These are phyloP conservation scores for Butyriboletus appendiculatus DNA, from an alignment of 1,284 basidiomycete genomes.

Conservation along the genomic window DNA sequence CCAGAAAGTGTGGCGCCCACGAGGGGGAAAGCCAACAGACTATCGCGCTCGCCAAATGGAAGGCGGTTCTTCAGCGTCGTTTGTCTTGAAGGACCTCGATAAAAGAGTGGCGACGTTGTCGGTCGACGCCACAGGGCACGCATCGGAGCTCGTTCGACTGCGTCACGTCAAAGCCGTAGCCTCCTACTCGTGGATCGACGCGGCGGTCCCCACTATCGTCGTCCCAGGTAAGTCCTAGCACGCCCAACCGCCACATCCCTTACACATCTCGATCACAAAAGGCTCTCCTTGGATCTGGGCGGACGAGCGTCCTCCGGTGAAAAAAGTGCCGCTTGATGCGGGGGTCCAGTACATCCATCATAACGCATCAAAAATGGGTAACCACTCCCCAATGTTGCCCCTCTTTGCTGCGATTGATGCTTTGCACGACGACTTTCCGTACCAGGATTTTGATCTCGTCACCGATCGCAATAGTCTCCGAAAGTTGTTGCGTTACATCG, in stretches of 20 bases:
- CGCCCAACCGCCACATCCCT: neutral
- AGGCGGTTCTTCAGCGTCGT: neutral
- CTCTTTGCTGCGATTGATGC: conserved; percentile 38
- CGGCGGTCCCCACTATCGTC: conserved; percentile 30
- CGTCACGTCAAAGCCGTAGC: conserved; percentile 29
- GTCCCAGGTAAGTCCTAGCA: conserved; percentile 29
- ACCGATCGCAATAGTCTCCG: conserved; percentile 40
- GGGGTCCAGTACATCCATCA: conserved; percentile 35
- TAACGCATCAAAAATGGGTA: conserved; percentile 34
- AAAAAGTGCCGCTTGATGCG: conserved; percentile 28
- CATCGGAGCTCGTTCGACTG: conserved; percentile 26
- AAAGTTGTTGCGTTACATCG: conserved; percentile 37
- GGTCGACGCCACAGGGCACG: conserved; percentile 4
- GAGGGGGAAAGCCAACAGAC: conserved; percentile 13
- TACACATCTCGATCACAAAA: neutral
- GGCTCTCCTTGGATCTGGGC: conserved; percentile 37
- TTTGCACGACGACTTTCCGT: conserved; percentile 32
- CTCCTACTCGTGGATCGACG: conserved; percentile 39
- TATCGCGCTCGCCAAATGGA: neutral
- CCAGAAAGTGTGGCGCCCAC: conserved; percentile 7
- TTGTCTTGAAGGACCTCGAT: conserved; percentile 29
- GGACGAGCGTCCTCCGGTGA: conserved; percentile 18
- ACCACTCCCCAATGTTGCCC: conserved; percentile 36
- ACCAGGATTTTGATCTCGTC: conserved; percentile 34
- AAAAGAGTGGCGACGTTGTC: conserved; percentile 18